A percentile compares a stretch with the other conserved stretches of the same genome.
phyloP scores from a whole-genome alignment of 2,329 filamentous ascomycete genomes.

The Chrysoporthe cubensis region DNA sequence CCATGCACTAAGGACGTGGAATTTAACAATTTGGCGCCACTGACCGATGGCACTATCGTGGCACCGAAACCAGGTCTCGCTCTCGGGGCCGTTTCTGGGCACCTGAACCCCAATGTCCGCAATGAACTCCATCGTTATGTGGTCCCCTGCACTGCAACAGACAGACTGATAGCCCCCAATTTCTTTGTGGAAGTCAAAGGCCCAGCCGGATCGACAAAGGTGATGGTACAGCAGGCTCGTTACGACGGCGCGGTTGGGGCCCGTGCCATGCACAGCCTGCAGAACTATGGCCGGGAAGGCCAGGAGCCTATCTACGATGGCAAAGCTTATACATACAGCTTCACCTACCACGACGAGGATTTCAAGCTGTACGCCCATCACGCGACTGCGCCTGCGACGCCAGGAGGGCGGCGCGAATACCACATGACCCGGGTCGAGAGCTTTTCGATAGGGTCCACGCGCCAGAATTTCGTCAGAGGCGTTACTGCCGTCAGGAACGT shows the following conservation, averaged over 20 bases:
- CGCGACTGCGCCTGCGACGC: slow-evolving; percentile 36
- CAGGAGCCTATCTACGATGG: too few relatives aligned
- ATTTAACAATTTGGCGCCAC: too few relatives aligned
- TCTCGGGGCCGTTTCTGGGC: slow-evolving; percentile 35
- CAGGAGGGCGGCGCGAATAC: slow-evolving; percentile 42
- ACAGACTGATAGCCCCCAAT: slow-evolving; percentile 43
- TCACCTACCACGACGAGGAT: slow-evolving; percentile 29
- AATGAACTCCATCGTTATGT: slow-evolving; percentile 36
- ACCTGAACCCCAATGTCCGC: slow-evolving; percentile 26
- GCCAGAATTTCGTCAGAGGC: slow-evolving; percentile 43
- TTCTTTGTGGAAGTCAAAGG: slow-evolving; percentile 48
- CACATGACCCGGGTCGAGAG: too few relatives aligned
- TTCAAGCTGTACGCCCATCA: slow-evolving; percentile 46
- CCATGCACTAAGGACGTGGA: slow-evolving; percentile 24
- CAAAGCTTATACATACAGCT: too few relatives aligned
- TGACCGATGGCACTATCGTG: too few relatives aligned
- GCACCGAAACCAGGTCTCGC: slow-evolving; percentile 39
- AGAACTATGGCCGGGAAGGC: slow-evolving; percentile 26
- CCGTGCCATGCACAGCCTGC: background rate
- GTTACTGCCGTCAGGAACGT: slow-evolving; percentile 45
- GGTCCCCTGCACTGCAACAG: slow-evolving; percentile 39
- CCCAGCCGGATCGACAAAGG: slow-evolving; percentile 36
- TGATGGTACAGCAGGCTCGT: slow-evolving; percentile 41
- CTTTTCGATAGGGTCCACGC: too few relatives aligned
- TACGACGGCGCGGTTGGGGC: slow-evolving; percentile 29